phyloP scores from a whole-genome alignment of 2,329 filamentous ascomycete genomes.

The Xylariomycetidae sp. region DNA sequence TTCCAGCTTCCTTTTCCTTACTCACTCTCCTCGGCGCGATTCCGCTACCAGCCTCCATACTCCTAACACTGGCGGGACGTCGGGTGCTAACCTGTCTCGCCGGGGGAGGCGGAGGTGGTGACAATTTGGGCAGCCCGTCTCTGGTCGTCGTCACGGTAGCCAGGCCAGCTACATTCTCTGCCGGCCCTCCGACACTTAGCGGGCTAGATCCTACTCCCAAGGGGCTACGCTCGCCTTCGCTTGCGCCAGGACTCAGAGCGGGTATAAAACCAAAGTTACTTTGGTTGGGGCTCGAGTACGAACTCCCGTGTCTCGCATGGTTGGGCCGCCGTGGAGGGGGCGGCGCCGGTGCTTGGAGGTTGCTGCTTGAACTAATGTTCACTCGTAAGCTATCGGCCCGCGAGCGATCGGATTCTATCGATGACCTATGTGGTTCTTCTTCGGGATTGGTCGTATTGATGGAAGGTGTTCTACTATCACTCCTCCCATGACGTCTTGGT shows the following conservation, averaged over 20 bases:
- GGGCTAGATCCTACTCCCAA: constrained; percentile 7
- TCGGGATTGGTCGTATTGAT: constrained; percentile 20
- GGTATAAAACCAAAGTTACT: constrained; percentile 15
- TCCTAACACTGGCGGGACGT: constrained; percentile 39
- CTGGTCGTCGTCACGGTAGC: constrained; percentile 15
- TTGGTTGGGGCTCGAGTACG: constrained; percentile 25
- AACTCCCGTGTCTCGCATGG: constrained; percentile 26
- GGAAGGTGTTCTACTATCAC: constrained; percentile 36
- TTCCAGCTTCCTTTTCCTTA: constrained; percentile 21
- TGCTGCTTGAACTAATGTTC: constrained; percentile 26
- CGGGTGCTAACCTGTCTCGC: constrained; percentile 39
- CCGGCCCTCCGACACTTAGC: constrained; percentile 7
- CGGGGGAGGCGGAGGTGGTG: constrained; percentile 41
- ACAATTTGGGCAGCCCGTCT: constrained; percentile 23
- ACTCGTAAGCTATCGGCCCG: constrained; percentile 42
- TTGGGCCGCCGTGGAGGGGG: constrained; percentile 51
- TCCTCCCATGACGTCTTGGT: constrained; percentile 42
- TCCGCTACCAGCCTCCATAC: constrained; percentile 31
- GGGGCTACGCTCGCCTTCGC: constrained; percentile 15
- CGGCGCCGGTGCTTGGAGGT: constrained; percentile 39
- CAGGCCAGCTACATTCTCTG: constrained; percentile 5
- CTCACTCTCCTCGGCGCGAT: constrained; percentile 26
- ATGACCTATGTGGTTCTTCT: constrained; percentile 41
- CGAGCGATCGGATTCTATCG: constrained; percentile 44
- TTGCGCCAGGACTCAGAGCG: constrained; percentile 10